These are phyloP conservation scores for Mesembryanthemum crystallinum DNA, from an alignment of 148 eudicot genomes.

Conservation along the genomic window DNA sequence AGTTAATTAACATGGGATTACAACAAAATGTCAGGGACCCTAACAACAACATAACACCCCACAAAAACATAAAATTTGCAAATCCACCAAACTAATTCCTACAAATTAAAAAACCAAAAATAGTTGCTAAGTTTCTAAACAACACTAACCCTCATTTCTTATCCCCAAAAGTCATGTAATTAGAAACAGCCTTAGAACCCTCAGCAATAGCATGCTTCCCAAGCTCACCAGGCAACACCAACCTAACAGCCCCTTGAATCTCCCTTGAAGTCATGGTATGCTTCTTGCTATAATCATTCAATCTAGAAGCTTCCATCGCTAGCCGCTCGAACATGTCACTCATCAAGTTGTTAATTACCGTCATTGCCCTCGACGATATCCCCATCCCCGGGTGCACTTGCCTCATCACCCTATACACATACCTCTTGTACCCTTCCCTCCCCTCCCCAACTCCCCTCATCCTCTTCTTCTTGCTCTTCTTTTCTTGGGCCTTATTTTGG, in stretches of 20 bases:
- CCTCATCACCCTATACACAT: conserved; percentile 60
- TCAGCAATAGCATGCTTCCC: conserved; percentile 78
- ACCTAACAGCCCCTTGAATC: conserved; percentile 69
- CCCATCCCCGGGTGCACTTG: conserved; percentile 84
- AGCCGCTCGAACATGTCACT: conserved; percentile 75
- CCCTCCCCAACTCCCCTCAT: conserved; percentile 22
- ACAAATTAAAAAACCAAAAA: neutral
- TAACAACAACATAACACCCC: too few relatives aligned
- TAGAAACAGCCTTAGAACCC: conserved; percentile 66
- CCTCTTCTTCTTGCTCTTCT: conserved; percentile 13
- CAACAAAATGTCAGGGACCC: too few relatives aligned
- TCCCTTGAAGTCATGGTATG: conserved; percentile 65
- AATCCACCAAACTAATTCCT: too few relatives aligned
- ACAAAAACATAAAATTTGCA: too few relatives aligned
- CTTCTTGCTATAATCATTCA: conserved; percentile 29
- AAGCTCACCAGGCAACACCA: conserved; percentile 77
- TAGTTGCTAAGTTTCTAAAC: too few relatives aligned
- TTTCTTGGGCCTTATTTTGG: conserved; percentile 2
- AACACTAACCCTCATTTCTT: neutral
- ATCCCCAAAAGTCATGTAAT: conserved; percentile 27
- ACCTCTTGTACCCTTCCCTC: conserved; percentile 53
- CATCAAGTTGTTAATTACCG: conserved; percentile 62
- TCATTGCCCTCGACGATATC: conserved; percentile 68
- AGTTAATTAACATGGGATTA: too few relatives aligned
- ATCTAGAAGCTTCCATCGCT: conserved; percentile 47